phyloP scores from a whole-genome alignment of 164 flowering plant genomes.

The Warburgia ugandensis region DNA sequence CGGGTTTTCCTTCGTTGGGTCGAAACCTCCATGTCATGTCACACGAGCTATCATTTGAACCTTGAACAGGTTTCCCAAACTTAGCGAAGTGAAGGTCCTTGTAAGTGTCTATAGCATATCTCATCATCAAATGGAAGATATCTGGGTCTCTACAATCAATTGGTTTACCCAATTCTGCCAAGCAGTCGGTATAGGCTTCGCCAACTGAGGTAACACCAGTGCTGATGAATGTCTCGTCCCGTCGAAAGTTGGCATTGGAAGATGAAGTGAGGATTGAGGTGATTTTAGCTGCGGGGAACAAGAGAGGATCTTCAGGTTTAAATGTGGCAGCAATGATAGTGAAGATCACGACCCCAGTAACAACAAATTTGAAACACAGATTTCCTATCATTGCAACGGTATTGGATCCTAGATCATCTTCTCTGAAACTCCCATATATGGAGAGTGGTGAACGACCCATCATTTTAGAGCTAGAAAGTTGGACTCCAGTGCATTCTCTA shows the following conservation, averaged over 20 bases:
- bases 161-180: conserved; percentile 27
- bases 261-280: conserved; percentile 57
- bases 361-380: conserved; percentile 66
- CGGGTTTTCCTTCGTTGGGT: conserved; percentile 87
- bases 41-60: conserved; percentile 52
- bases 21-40: conserved; percentile 97
- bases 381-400: conserved; percentile 65
- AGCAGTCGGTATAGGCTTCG: conserved; percentile 24
- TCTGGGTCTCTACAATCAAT: conserved; percentile 72
- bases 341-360: conserved; percentile 66
- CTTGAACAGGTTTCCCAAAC: conserved; percentile 77
- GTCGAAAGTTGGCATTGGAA: conserved; percentile 70
- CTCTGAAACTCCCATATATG: conserved; percentile 59
- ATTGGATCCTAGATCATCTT: conserved; percentile 72
- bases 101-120: conserved; percentile 56
- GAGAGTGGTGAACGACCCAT: conserved; percentile 41
- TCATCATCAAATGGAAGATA: conserved; percentile 80
- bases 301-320: conserved; percentile 83
- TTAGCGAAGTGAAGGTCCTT: conserved; percentile 78
- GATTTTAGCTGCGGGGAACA: conserved; percentile 69
- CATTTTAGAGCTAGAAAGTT: too few relatives aligned
- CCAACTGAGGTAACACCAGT: conserved; percentile 61
- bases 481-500: too few relatives aligned
- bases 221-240: conserved; percentile 56
- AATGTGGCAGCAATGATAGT: conserved; percentile 85